These are phyloP conservation scores for Colletotrichum sansevieriae DNA, from an alignment of 2,329 filamentous ascomycete genomes.

Conservation along the genomic window DNA sequence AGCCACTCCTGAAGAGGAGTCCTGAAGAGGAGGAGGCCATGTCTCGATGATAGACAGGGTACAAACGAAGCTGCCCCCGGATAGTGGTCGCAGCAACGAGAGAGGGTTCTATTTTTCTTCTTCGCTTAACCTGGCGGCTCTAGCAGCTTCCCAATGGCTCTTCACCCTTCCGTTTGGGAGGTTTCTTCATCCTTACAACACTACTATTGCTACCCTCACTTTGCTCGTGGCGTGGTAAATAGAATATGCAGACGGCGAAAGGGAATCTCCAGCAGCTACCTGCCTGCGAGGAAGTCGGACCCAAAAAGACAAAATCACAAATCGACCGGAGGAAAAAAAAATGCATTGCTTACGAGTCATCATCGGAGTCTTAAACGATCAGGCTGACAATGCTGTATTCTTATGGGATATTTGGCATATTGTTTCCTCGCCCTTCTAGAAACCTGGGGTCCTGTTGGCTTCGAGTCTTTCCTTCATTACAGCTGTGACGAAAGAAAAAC, in stretches of 20 bases:
- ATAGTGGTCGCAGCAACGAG: conserved; percentile 41
- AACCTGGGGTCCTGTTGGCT: conserved; percentile 14
- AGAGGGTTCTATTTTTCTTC: conserved; percentile 33
- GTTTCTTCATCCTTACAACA: conserved; percentile 29
- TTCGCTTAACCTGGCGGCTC: conserved; percentile 33
- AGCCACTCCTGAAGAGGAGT: conserved; percentile 39
- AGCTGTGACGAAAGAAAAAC: conserved; percentile 11
- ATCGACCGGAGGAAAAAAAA: neutral
- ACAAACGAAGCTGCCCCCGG: conserved; percentile 29
- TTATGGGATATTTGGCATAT: neutral
- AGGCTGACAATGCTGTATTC: conserved; percentile 4
- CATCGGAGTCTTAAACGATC: conserved; percentile 11
- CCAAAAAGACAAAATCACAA: conserved; percentile 3
- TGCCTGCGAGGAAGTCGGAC: conserved; percentile 30
- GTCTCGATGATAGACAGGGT: conserved; percentile 41
- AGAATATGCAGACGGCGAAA: conserved; percentile 20
- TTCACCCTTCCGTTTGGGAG: conserved; percentile 32
- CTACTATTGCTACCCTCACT: conserved; percentile 38
- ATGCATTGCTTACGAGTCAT: conserved; percentile 3
- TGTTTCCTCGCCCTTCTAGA: conserved; percentile 6
- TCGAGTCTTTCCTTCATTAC: conserved; percentile 14
- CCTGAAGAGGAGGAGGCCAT: conserved; percentile 37
- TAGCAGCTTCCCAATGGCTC: conserved; percentile 24
- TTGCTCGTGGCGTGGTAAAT: conserved; percentile 38
- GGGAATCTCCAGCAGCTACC: conserved; percentile 5